Base-by-base conservation (phyloP, 2,329 filamentous ascomycete species). In the Alternaria solani region DNA sequence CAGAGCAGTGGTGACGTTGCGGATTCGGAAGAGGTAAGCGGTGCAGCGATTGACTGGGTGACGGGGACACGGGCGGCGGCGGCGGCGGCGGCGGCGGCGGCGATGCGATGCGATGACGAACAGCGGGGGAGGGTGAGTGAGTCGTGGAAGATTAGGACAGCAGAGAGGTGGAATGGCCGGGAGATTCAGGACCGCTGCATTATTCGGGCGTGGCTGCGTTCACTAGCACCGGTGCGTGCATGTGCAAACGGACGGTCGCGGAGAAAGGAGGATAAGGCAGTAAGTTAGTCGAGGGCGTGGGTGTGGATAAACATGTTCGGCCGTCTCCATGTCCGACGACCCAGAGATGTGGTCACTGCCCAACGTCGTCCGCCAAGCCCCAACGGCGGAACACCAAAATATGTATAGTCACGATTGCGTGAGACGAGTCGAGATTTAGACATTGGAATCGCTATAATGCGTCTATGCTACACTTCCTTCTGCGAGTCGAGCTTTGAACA, bases 271-370 rank as follows among this genome's bases (percentile, higher is more conserved):
- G 26, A 32, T 26, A 48, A 32, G 47, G 38, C n/a, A 34, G 39
- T 20, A 48, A 32, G 47, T 44, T 23, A 25, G 47, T 28, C 39
- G 23, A 46, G 28, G 55, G 55, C 34, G 32, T 48, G 44, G 55
- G 58, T 60, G 55, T 57, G 59, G 63, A 46, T 63, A 57, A 46
- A 41, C 53, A 60, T 51, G 49, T 42, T 51, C 52, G 53, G 59
- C 41, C 42, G 44, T 38, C 49, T 58, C 57, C 54, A 62, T 62
- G 62, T 62, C 64, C 51, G 57, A 53, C 59, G 51, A 30, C 28
- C 28, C 64, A 58, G 60, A 65, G 55, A 67, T 58, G 59, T 65
- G 55, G 67, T 64, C 63, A 61, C 58, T 59, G 60, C 58, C 65
- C 60, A 59, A 57, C 12, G 26, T 36, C 18, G 7, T 44, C 28